A percentile compares a stretch with the other conserved stretches of the same genome.
Evolutionary conservation across 176 grass and related monocot genomes (phyloP).

Genomic region (Oryza punctata): DNA sequence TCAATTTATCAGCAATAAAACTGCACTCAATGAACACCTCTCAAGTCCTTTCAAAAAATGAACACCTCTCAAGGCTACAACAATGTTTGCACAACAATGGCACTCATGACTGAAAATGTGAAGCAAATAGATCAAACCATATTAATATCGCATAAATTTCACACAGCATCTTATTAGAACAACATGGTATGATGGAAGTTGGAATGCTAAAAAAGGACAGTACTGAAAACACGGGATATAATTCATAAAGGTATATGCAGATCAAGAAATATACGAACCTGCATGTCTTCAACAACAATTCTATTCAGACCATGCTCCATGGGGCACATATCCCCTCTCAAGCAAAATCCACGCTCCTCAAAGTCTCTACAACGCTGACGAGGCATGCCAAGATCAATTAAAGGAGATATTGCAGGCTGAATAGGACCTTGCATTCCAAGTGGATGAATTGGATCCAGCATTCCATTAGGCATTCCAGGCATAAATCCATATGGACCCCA

Average conservation of each 20-base stretch:
- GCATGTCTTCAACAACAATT: constrained; percentile 97
- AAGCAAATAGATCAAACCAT: constrained; percentile 28
- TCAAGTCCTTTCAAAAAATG: no score
- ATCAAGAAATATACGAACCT: constrained; percentile 62
- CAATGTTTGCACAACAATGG: background rate
- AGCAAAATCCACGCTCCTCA: constrained; percentile 94
- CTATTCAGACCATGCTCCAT: constrained; percentile 99
- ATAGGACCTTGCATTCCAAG: constrained; percentile 75
- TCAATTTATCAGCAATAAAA: constrained; percentile 32
- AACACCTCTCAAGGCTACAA: constrained; percentile 21
- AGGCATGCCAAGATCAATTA: constrained; percentile 83
- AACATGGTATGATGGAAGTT: background rate
- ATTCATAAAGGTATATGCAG: constrained; percentile 39
- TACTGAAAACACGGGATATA: constrained; percentile 27
- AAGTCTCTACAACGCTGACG: constrained; percentile 95
- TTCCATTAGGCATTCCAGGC: constrained; percentile 81
- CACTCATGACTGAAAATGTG: constrained; percentile 21
- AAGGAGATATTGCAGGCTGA: constrained; percentile 56
- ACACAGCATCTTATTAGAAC: constrained; percentile 25
- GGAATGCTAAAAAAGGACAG: background rate
- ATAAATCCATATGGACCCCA: constrained; percentile 92
- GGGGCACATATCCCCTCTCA: constrained; percentile 97
- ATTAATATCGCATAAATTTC: background rate
- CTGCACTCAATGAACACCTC: constrained; percentile 1
- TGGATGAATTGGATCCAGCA: constrained; percentile 85